Evolutionary conservation across 345 rosid genomes (phyloP).

Genomic region (Rubroshorea leprosula): DNA sequence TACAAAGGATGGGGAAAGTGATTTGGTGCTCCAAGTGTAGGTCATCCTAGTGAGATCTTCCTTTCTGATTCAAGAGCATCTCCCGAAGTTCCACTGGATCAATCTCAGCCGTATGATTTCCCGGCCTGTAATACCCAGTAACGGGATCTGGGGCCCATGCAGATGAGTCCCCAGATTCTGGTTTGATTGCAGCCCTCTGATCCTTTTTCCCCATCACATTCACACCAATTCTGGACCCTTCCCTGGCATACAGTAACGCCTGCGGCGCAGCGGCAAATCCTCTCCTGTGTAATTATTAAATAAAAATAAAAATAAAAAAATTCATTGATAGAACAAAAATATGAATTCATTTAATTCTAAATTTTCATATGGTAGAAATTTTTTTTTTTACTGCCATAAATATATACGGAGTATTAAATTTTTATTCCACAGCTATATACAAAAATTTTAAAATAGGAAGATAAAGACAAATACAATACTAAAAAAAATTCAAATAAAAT

Average conservation of each 20-base stretch:
- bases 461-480: no score
- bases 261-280: conserved; percentile 37
- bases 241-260: conserved; percentile 22
- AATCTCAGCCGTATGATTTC: conserved; percentile 42
- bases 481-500: no score
- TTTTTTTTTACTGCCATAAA: no score
- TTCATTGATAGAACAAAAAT: not conserved
- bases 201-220: conserved; percentile 38
- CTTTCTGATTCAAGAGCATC: conserved; percentile 46
- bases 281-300: conserved; percentile 41
- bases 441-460: no score
- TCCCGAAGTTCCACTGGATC: conserved; percentile 63
- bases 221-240: conserved; percentile 25
- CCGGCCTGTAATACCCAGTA: conserved; percentile 68
- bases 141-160: conserved; percentile 72
- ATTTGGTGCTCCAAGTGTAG: not conserved
- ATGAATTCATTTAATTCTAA: no score
- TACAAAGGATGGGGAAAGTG: not conserved
- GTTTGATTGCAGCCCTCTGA: conserved; percentile 22
- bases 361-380: not conserved
- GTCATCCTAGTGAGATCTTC: conserved; percentile 17
- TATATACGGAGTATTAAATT: no score
- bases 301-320: not conserved
- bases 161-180: conserved; percentile 28
- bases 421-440: no score